Evolutionary conservation across 2,329 filamentous ascomycete species (phyloP), one percentile per base, ranked within the genome.

Genomic region (Huntiella abstrusa): DNA sequence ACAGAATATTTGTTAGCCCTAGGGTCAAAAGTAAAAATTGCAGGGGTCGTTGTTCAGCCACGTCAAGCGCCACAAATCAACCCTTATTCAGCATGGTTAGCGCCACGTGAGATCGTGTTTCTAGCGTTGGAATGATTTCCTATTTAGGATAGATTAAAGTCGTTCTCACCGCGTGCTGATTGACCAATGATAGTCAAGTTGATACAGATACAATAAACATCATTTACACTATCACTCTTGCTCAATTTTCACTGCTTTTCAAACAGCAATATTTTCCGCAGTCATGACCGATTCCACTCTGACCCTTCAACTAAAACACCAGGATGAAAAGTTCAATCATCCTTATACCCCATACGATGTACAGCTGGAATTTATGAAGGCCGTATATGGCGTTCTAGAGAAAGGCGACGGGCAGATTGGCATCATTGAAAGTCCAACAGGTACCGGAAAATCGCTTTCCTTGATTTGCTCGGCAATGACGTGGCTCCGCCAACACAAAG

Each of bases 391-490:
- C 43, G 83, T 85, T 50, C 72, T 94, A 19, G 77, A 92, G 53
- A 56, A 56, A 17, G 72, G 73, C 4, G 60, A 80, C 37, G 80
- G 83, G 6, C 83, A 87, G 56, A 69, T 94, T 41, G 87, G 83
- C 28, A 86, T 95, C 38, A 78, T 95, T 40, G 87, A 95, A 58
- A 93, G 84, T 40, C 87, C 87, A n/a, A 95, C 87, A 37, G 87
- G 87, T 60, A 81, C 75, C 51, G 87, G 87, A 39, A 95, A 95
- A 70, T 94, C 87, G 1, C 63, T 95, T 39, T 94, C 87, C 53
- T 68, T 95, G 22, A 91, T 95, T 52, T 95, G 87, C 58, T 82
- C 80, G 36, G 79, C 86, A 4, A 61, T 95, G 55, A 93, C 86
- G 2, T 95, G 87, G 87, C 68, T 95, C n/a, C 78, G 87, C 41